These are phyloP conservation scores for Coemansia biformis DNA, from an alignment of 192 early-diverging fungal genomes.

Conservation along the genomic window DNA sequence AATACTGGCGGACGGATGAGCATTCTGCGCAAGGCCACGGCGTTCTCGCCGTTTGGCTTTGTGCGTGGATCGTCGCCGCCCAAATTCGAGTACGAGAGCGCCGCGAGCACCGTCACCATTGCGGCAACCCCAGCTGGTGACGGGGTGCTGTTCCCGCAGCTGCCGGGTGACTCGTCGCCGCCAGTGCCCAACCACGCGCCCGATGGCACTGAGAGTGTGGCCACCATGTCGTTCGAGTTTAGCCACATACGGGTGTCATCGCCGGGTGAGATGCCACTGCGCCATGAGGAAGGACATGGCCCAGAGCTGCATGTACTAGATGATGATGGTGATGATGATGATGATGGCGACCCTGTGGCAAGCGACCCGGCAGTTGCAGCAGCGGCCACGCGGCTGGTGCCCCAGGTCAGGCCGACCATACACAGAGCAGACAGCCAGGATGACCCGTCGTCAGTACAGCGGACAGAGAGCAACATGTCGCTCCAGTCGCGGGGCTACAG, in stretches of 20 bases:
- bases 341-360: neutral
- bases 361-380: conserved; percentile 3
- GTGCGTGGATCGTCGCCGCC: conserved; percentile 23
- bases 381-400: conserved; percentile 7
- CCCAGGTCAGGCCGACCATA: no score
- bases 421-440: no score
- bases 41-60: conserved; percentile 21
- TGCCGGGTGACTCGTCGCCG: neutral
- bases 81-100: neutral
- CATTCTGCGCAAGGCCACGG: conserved; percentile 18
- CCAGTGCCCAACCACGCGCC: neutral
- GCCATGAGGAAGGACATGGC: no score
- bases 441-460: neutral
- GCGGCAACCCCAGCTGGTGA: no score
- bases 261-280: no score
- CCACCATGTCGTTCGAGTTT: neutral
- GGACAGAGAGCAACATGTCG: conserved; percentile 1
- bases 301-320: neutral
- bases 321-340: neutral
- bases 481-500: conserved; percentile 8
- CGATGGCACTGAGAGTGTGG: neutral
- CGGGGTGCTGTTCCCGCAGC: neutral
- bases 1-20: conserved; percentile 6
- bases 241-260: no score
- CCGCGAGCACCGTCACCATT: neutral